Evolutionary conservation across 2,329 filamentous ascomycete species (phyloP).

Genomic region (Teratosphaeriaceae sp.): DNA sequence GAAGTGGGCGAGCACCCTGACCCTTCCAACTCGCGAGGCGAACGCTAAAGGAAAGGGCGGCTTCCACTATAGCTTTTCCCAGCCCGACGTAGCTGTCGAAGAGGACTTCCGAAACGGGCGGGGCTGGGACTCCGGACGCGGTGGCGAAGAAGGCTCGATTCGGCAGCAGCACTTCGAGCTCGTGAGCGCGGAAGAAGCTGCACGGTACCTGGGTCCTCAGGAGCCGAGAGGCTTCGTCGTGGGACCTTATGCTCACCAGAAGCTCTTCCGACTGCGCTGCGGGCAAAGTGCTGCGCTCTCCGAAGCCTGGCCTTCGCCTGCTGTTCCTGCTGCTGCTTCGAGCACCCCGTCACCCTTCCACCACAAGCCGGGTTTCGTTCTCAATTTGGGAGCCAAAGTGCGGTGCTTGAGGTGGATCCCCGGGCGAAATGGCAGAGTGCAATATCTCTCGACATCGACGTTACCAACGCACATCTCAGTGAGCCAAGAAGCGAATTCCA

Average conservation of each 20-base stretch:
- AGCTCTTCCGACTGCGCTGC: constrained; percentile 35
- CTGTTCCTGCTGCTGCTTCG: neutral
- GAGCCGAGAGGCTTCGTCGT: constrained; percentile 39
- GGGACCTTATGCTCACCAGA: constrained; percentile 43
- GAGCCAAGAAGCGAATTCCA: too few species aligned
- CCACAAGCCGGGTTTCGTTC: constrained; percentile 42
- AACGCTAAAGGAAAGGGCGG: constrained; percentile 28
- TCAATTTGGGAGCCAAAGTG: constrained; percentile 50
- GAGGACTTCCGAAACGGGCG: constrained; percentile 42
- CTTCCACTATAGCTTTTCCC: constrained; percentile 40
- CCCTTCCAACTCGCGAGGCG: constrained; percentile 43
- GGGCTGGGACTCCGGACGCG: constrained; percentile 47
- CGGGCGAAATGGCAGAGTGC: constrained; percentile 37
- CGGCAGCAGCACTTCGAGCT: constrained; percentile 34
- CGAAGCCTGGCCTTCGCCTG: constrained; percentile 30
- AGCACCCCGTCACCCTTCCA: neutral
- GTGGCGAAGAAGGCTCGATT: constrained; percentile 36
- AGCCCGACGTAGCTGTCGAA: constrained; percentile 29
- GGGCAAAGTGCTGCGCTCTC: constrained; percentile 40
- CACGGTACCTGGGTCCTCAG: constrained; percentile 35
- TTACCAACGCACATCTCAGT: too few species aligned
- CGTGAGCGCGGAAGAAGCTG: constrained; percentile 33
- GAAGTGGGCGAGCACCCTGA: constrained; percentile 46
- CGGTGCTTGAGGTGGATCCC: constrained; percentile 43
- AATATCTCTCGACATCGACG: constrained; percentile 48